Evolutionary conservation across 805 yeast genomes (phyloP).

Genomic region (Starmerella bacillaris): DNA sequence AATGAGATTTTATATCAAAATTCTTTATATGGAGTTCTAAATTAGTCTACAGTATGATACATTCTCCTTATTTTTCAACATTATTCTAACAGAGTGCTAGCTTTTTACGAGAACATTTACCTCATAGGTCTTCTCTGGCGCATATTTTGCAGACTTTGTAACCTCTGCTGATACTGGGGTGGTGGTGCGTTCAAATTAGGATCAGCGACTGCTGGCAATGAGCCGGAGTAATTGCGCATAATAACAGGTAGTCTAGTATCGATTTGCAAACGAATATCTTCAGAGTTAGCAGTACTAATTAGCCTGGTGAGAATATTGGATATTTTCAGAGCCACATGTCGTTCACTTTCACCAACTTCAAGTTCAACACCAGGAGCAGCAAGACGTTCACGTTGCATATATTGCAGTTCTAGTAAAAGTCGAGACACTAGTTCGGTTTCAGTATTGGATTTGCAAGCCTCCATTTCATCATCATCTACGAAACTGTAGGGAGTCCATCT

Average conservation of each 20-base stretch:
- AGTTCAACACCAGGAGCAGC: conserved; percentile 15
- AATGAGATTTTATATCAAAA: no score
- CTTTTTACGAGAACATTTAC: no score
- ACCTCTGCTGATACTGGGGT: not conserved
- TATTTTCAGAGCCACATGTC: conserved; percentile 21
- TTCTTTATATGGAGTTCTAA: no score
- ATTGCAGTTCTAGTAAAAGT: conserved; percentile 33
- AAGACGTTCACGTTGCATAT: conserved; percentile 33
- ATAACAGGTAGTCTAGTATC: conserved; percentile 42
- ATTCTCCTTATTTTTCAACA: no score
- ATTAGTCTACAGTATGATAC: no score
- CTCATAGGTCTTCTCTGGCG: not conserved
- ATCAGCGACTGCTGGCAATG: conserved; percentile 35
- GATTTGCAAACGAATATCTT: conserved; percentile 13
- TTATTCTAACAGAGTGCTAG: no score
- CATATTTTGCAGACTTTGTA: conserved; percentile 2
- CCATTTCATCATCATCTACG: conserved; percentile 36
- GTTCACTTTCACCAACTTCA: conserved; percentile 20
- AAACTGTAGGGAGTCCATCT: conserved; percentile 35
- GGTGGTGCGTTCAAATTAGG: conserved; percentile 4
- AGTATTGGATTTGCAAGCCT: conserved; percentile 28
- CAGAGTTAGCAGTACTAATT: conserved; percentile 20
- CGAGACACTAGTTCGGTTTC: conserved; percentile 26
- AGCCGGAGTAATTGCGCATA: conserved; percentile 57
- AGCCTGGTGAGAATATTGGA: conserved; percentile 29